Evolutionary conservation across 2,329 filamentous ascomycete genomes (phyloP).

Genomic region (Lasiodiplodia sp.): DNA sequence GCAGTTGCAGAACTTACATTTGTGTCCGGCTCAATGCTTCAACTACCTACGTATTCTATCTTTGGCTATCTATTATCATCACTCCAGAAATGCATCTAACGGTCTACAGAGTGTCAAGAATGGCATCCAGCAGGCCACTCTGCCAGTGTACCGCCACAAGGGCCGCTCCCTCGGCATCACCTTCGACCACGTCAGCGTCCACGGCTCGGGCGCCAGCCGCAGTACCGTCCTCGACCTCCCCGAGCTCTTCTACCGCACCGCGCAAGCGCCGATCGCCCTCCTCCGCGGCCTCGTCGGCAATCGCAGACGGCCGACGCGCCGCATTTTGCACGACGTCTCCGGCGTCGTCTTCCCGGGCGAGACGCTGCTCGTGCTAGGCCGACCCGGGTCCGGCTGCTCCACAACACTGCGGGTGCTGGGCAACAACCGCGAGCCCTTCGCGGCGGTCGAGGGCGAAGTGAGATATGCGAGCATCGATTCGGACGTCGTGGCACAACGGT

Average conservation of each 20-base stretch:
- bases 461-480: constrained; percentile 50
- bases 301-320: constrained; percentile 61
- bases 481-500: constrained; percentile 54
- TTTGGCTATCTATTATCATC: too few relatives aligned
- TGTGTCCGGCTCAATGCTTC: too few relatives aligned
- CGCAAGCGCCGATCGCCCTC: constrained; percentile 49
- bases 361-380: constrained; percentile 73
- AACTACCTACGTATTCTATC: too few relatives aligned
- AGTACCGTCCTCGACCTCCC: constrained; percentile 68
- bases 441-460: constrained; percentile 62
- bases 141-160: background rate
- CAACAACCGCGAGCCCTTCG: constrained; percentile 68
- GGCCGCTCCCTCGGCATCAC: constrained; percentile 65
- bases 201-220: constrained; percentile 65
- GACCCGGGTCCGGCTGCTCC: constrained; percentile 74
- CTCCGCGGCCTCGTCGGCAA: constrained; percentile 49
- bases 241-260: constrained; percentile 59
- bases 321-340: constrained; percentile 69
- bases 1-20: too few relatives aligned
- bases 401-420: constrained; percentile 73
- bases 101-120: background rate
- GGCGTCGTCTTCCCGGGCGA: constrained; percentile 76
- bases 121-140: background rate
- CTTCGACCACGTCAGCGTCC: constrained; percentile 69
- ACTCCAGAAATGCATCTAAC: background rate